phyloP scores from a whole-genome alignment of 2,329 filamentous ascomycete genomes.

The Raffaelea arxii region DNA sequence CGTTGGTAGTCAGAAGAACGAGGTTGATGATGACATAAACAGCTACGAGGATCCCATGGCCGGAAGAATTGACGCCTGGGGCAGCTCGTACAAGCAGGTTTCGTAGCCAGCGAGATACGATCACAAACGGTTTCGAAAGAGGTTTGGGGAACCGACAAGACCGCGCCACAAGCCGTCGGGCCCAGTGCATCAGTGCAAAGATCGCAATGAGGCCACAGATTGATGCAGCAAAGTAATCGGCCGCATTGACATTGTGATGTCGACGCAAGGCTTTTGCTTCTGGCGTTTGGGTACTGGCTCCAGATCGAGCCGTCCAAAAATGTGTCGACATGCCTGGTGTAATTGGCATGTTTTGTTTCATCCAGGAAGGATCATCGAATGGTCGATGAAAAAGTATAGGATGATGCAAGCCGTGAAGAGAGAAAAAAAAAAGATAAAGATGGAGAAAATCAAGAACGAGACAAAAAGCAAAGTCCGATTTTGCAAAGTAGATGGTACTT shows the following conservation, averaged over 20 bases:
- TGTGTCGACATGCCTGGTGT: not conserved
- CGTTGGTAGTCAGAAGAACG: slow-evolving; percentile 19
- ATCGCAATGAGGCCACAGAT: slow-evolving; percentile 20
- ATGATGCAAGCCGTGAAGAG: not conserved
- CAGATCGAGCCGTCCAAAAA: not conserved
- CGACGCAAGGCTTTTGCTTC: not conserved
- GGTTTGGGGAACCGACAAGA: slow-evolving; percentile 11
- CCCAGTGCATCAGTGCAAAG: slow-evolving; percentile 21
- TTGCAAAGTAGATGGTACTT: not conserved
- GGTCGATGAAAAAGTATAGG: not conserved
- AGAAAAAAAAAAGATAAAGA: not conserved
- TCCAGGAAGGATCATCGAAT: not conserved
- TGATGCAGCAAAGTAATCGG: slow-evolving; percentile 10
- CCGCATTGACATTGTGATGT: slow-evolving; percentile 5
- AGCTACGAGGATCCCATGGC: slow-evolving; percentile 21
- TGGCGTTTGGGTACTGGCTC: not conserved
- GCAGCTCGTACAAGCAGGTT: slow-evolving; percentile 21
- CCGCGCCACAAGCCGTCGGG: slow-evolving; percentile 14
- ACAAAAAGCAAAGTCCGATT: not conserved
- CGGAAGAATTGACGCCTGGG: slow-evolving; percentile 22
- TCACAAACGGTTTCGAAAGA: slow-evolving; percentile 16
- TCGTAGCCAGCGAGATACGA: slow-evolving; percentile 15
- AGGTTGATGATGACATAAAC: slow-evolving; percentile 22
- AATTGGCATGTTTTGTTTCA: not conserved
- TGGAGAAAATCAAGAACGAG: not conserved